Conservation (phyloP, 176 grass and related monocot species). For the Aegilops tauschii region DNA sequence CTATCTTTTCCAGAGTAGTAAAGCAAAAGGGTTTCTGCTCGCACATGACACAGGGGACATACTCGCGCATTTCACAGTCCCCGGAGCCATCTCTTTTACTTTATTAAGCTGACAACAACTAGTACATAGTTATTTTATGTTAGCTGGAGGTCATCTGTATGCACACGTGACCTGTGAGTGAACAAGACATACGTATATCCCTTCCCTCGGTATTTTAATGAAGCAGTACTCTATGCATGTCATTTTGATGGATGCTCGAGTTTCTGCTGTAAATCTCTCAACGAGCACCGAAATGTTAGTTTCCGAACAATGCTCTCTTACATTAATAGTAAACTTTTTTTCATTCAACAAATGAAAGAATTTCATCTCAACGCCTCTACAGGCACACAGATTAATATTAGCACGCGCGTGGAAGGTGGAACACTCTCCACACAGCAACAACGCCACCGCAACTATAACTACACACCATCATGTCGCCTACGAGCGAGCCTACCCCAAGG, state of each 20-base stretch:
- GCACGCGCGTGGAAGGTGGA: conserved; percentile 32
- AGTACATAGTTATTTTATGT: not conserved
- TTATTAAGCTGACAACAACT: too few species aligned
- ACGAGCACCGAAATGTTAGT: not conserved
- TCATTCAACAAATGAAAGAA: conserved; percentile 96
- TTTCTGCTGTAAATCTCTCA: too few species aligned
- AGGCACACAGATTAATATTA: conserved; percentile 13
- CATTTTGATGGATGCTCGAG: too few species aligned
- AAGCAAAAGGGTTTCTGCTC: not conserved
- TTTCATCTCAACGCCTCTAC: conserved; percentile 38
- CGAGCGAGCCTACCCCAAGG: conserved; percentile 41
- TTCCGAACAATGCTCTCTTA: not conserved
- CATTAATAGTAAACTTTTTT: conserved; percentile 13
- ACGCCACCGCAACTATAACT: not conserved
- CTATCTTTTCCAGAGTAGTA: too few species aligned
- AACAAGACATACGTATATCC: too few species aligned
- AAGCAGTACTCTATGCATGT: too few species aligned
- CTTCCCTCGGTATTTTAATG: too few species aligned
- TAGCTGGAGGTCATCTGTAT: not conserved
- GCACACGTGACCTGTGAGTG: too few species aligned
- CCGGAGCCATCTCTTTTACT: not conserved
- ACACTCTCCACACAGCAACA: conserved; percentile 24
- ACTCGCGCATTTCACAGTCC: conserved; percentile 2
- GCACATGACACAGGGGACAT: conserved; percentile 3
- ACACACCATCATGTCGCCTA: not conserved